phyloP scores from a whole-genome alignment of 208 protist species.

The Leptomonas pyrrhocoris region DNA sequence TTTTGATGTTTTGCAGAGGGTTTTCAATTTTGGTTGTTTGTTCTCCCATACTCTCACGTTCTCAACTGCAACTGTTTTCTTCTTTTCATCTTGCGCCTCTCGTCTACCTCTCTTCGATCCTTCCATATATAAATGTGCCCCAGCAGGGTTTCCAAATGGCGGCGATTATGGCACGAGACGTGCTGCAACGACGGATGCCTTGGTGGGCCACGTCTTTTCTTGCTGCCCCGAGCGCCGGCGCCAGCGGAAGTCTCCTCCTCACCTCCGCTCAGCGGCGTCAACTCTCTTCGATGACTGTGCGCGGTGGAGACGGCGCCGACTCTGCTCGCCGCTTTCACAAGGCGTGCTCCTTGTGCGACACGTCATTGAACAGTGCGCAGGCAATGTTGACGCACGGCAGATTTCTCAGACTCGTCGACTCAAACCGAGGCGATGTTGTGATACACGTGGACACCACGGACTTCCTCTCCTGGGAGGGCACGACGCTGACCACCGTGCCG shows the following conservation, averaged over 20 bases:
- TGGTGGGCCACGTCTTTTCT: neutral
- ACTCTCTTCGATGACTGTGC: neutral
- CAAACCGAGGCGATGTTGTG: slow-evolving; percentile 33
- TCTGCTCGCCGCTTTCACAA: no score
- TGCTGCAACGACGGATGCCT: slow-evolving; percentile 1
- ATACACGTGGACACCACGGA: slow-evolving; percentile 34
- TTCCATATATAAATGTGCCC: no score
- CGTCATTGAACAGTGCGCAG: neutral
- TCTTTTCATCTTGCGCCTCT: neutral
- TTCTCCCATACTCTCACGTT: no score
- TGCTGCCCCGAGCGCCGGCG: neutral
- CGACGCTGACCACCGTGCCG: slow-evolving; percentile 29
- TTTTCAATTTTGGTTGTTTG: no score
- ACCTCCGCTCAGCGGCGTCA: neutral
- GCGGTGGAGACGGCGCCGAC: neutral
- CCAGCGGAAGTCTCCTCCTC: neutral
- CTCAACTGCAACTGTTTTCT: neutral
- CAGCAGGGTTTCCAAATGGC: neutral
- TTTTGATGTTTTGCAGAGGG: no score
- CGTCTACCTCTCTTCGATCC: no score
- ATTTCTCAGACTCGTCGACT: slow-evolving; percentile 13
- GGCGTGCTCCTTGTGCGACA: neutral
- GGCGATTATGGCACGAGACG: neutral
- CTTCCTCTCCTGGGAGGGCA: slow-evolving; percentile 48
- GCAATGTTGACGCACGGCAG: slow-evolving; percentile 33